phyloP scores from a whole-genome alignment of 495 filamentous ascomycete species.

The Jackrogersella multiformis region DNA sequence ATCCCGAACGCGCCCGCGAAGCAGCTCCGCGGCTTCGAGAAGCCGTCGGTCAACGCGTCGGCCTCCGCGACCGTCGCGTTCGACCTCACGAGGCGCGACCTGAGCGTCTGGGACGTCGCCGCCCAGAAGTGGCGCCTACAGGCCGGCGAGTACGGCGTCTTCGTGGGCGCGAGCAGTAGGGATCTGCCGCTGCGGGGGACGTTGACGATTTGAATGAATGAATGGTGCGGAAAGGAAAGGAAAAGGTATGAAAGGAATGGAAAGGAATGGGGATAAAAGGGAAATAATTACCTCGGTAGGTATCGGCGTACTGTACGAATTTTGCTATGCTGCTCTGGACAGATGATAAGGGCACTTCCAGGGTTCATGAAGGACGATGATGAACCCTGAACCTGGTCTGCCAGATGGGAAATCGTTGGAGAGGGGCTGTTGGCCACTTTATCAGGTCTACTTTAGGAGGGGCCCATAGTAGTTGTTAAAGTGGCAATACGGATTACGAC shows the following conservation, averaged over 20 bases:
- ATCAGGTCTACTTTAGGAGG: not conserved
- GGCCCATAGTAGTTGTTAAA: not conserved
- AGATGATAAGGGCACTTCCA: not conserved
- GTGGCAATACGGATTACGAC: constrained; percentile 22
- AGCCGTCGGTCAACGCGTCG: constrained; percentile 58
- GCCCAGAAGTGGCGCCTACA: constrained; percentile 67
- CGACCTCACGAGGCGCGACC: constrained; percentile 66
- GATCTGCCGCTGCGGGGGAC: constrained; percentile 58
- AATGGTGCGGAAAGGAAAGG: not conserved
- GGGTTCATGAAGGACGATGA: too few species aligned
- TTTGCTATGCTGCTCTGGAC: too few species aligned
- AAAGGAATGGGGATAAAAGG: not conserved
- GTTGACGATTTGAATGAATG: constrained; percentile 45
- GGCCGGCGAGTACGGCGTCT: constrained; percentile 53
- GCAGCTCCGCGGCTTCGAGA: constrained; percentile 74
- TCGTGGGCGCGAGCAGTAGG: constrained; percentile 71
- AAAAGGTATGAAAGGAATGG: not conserved
- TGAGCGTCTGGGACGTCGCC: constrained; percentile 70
- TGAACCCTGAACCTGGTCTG: constrained; percentile 25
- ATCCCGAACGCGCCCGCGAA: constrained; percentile 61
- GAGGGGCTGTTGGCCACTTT: too few species aligned
- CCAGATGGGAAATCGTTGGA: not conserved
- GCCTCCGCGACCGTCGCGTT: constrained; percentile 57
- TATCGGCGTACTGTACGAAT: too few species aligned
- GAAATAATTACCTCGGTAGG: not conserved